These are phyloP conservation scores for Coprinopsis strossmayeri DNA, from an alignment of 768 basidiomycete genomes.

Conservation along the genomic window DNA sequence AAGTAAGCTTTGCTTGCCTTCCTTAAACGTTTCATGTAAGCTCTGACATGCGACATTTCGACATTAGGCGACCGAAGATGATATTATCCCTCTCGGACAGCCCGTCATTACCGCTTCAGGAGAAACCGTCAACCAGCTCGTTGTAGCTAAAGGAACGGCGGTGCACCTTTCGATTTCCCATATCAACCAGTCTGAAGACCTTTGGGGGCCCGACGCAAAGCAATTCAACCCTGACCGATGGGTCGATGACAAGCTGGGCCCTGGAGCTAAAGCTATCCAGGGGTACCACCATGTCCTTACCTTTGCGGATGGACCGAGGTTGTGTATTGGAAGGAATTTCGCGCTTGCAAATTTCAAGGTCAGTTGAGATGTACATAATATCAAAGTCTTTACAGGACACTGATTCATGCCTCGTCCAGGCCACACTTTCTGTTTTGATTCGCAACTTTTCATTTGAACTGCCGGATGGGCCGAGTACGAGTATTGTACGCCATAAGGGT, in stretches of 20 bases:
- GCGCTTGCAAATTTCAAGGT: conserved; percentile 42
- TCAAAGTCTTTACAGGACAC: neutral
- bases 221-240: conserved; percentile 62
- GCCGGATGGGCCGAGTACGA: conserved; percentile 22
- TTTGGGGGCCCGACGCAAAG: conserved; percentile 59
- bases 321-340: conserved; percentile 43
- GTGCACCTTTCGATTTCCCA: conserved; percentile 36
- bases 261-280: conserved; percentile 32
- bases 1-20: conserved; percentile 23
- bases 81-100: conserved; percentile 48
- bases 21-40: neutral
- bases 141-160: conserved; percentile 40
- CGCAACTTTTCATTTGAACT: conserved; percentile 31
- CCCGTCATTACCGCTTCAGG: conserved; percentile 42
- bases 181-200: conserved; percentile 42
- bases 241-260: conserved; percentile 31
- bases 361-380: neutral
- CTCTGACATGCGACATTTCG: neutral
- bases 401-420: neutral
- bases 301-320: conserved; percentile 46
- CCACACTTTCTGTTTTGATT: conserved; percentile 30
- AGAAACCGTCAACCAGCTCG: conserved; percentile 28
- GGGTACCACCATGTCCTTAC: conserved; percentile 46
- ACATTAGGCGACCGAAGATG: conserved; percentile 40
- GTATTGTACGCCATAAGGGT: conserved; percentile 16